These are phyloP conservation scores for Cyamopsis tetragonoloba DNA, from an alignment of 306 rosid genomes.

Conservation along the genomic window DNA sequence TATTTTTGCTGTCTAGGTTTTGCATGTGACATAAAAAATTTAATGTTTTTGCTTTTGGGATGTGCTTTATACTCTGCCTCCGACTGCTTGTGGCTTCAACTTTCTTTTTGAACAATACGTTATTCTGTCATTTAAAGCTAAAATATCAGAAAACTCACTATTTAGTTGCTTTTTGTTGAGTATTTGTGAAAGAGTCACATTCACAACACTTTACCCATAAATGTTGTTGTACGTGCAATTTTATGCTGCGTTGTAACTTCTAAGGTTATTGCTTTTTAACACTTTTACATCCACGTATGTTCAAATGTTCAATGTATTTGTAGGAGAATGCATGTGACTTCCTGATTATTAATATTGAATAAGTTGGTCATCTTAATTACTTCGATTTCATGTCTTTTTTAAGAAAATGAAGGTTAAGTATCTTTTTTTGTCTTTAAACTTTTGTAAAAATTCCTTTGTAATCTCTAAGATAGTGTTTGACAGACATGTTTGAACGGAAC, in stretches of 20 bases:
- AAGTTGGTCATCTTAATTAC: neutral
- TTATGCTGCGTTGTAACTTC: conserved; percentile 10
- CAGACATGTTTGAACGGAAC: too few relatives aligned
- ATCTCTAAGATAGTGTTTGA: too few relatives aligned
- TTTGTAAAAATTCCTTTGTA: too few relatives aligned
- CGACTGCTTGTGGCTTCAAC: conserved; percentile 11
- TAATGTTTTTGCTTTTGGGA: conserved; percentile 19
- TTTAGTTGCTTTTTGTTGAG: conserved; percentile 22
- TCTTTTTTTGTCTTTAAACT: too few relatives aligned
- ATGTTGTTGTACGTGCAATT: neutral
- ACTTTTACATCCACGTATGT: conserved; percentile 8
- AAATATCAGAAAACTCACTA: conserved; percentile 9
- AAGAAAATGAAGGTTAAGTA: neutral
- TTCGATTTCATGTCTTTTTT: neutral
- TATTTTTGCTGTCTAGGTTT: conserved; percentile 2
- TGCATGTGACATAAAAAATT: conserved; percentile 12
- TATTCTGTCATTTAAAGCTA: conserved; percentile 19
- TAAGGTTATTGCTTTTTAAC: conserved; percentile 4
- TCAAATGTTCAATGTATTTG: conserved; percentile 30
- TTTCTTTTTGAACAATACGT: neutral
- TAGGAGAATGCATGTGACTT: conserved; percentile 23
- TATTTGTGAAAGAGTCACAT: conserved; percentile 21
- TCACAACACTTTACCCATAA: conserved; percentile 12
- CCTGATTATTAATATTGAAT: conserved; percentile 5
- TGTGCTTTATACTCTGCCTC: conserved; percentile 5